phyloP scores from a whole-genome alignment of 1,284 basidiomycete genomes.

The Phaffia rhodozyma region DNA sequence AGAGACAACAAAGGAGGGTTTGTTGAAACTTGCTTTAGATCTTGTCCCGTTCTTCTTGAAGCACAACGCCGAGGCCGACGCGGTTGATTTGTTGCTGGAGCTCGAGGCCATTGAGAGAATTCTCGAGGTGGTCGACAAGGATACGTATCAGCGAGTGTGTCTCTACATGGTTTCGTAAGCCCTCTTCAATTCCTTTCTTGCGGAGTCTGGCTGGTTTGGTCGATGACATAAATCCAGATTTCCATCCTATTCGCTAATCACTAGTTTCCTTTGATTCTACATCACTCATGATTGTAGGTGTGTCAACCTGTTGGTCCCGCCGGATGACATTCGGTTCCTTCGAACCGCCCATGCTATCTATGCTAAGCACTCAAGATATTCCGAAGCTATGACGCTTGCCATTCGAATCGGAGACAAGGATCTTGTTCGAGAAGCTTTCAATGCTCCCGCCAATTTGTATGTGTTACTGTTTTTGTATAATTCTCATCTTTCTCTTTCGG shows the following conservation, averaged over 20 bases:
- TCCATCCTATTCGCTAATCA: neutral
- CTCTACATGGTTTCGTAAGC: constrained; percentile 89
- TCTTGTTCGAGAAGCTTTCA: constrained; percentile 69
- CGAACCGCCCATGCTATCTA: constrained; percentile 84
- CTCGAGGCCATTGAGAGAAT: constrained; percentile 80
- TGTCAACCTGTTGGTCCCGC: constrained; percentile 80
- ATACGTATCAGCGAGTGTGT: constrained; percentile 87
- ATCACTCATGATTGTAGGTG: constrained; percentile 45
- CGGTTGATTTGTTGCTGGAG: constrained; percentile 90
- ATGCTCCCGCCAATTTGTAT: constrained; percentile 70
- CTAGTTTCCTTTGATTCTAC: neutral
- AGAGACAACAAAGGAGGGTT: constrained; percentile 41
- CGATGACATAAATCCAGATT: neutral
- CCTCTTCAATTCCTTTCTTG: neutral
- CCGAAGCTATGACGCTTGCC: constrained; percentile 80
- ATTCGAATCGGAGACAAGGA: constrained; percentile 74
- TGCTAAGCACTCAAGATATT: constrained; percentile 73
- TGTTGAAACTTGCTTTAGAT: constrained; percentile 65
- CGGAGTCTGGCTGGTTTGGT: too few relatives aligned
- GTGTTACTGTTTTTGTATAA: constrained; percentile 28
- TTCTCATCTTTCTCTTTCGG: neutral
- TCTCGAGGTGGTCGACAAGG: constrained; percentile 63
- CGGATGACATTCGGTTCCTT: constrained; percentile 85
- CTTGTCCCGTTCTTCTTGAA: constrained; percentile 83
- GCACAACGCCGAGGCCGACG: constrained; percentile 97